Evolutionary conservation across 1,139 yeast species (phyloP), one percentile per base, ranked within the genome.

Genomic region (Geotrichum histeridarum): DNA sequence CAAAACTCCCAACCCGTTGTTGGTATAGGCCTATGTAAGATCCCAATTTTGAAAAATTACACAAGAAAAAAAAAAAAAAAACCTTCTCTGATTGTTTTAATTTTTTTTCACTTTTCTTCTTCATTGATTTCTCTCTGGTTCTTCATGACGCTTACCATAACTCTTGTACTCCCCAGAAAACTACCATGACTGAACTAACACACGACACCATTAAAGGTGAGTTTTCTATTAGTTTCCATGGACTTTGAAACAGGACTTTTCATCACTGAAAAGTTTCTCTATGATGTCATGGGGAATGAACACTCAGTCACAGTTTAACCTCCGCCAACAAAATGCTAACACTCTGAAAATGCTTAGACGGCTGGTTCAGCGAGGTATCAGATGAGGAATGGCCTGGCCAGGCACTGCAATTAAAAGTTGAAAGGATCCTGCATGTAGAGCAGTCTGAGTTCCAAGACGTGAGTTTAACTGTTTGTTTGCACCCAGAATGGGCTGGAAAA

Each of bases 381-480:
- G 82, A 86, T 70, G 82, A 88, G 70, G 82, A 83, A 85, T 87
- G 93, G 87, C 95, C 95, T 18, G 97, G 97, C 60, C 95, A 89
- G 76, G 96, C 96, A 63, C 84, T 90, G 86, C 80, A 88, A 58
- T 77, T 90, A 61, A 80, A 81, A 65, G 96, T 89, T 55, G 89
- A 89, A 62, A 80, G 88, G 72, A 80, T 89, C 52, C 78, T 90
- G 63, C 88, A 86, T 73, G 84, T 80, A 59, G 93, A 84, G 67
- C 80, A 83, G 72, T 86, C 96, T 57, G 80, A 84, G 72, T 90
- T 85, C 73, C 97, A 90, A 74, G 95, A 88, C 67, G 88, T 60
- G 52, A 44, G 63, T 46, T 31, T 4, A 32, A 22, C 9, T 2
- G 8, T 27, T 5, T 9, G 9, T 42, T 3, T 33, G 22, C 31